Percentiles rank a stretch among this genome's conserved stretches.
These are phyloP conservation scores for Nannochloris sp. DNA, from an alignment of 139 green algal genomes.

Conservation along the genomic window DNA sequence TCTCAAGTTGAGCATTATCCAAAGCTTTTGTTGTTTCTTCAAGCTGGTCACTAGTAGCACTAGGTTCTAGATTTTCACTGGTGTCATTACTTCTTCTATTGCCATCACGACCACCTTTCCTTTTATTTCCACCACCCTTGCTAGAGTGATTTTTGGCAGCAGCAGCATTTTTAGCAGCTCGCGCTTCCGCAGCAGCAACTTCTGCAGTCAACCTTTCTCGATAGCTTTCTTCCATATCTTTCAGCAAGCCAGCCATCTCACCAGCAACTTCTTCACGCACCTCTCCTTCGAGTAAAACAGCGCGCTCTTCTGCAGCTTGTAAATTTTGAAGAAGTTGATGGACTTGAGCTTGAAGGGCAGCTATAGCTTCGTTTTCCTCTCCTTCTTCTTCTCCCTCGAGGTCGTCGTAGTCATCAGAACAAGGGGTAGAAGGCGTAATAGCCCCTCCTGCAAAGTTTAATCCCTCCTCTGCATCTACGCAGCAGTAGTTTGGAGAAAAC, in stretches of 20 bases:
- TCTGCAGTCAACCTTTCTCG: conserved; percentile 19
- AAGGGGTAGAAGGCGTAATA: conserved; percentile 6
- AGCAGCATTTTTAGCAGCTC: neutral
- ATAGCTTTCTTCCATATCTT: conserved; percentile 51
- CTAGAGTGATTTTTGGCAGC: neutral
- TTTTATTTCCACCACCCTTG: neutral
- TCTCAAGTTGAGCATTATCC: too few species aligned
- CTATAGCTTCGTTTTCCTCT: conserved; percentile 15
- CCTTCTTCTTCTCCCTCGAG: conserved; percentile 16
- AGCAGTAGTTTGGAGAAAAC: too few species aligned
- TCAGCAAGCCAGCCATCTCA: conserved; percentile 49
- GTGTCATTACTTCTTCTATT: neutral
- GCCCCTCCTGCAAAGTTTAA: conserved; percentile 1
- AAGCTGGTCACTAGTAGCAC: neutral
- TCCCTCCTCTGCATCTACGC: neutral
- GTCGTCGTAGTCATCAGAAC: too few species aligned
- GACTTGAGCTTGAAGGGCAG: conserved; percentile 34
- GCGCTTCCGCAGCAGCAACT: conserved; percentile 7
- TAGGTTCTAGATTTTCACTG: neutral
- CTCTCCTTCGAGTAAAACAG: conserved; percentile 34
- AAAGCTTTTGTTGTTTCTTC: too few species aligned
- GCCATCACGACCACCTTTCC: neutral
- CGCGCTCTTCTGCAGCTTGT: conserved; percentile 26
- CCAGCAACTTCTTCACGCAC: conserved; percentile 44
- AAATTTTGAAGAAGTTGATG: conserved; percentile 30